phyloP scores from a whole-genome alignment of 1,284 basidiomycete species.

The Moniliella sp. region DNA sequence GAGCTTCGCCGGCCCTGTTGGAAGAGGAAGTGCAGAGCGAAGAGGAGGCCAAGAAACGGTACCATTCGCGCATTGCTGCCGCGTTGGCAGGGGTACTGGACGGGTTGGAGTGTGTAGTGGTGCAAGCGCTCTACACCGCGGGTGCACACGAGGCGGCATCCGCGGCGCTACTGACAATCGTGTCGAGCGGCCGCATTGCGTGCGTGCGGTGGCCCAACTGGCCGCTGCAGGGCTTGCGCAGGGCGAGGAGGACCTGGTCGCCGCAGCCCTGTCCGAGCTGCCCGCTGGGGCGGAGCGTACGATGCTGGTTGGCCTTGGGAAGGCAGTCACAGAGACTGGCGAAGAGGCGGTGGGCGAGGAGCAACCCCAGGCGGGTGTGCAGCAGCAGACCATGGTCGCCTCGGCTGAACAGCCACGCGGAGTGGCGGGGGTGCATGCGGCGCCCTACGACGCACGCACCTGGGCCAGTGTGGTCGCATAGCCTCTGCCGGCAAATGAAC shows the following conservation, averaged over 20 bases:
- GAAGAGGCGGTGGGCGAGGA: no score
- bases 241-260: constrained; percentile 55
- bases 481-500: no score
- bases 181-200: constrained; percentile 34
- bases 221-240: constrained; percentile 66
- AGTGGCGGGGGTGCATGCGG: no score
- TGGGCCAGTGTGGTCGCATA: no score
- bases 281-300: no score
- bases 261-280: constrained; percentile 67
- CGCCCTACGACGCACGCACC: no score
- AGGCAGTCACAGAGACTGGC: no score
- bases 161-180: constrained; percentile 1
- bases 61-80: constrained; percentile 58
- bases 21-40: constrained; percentile 35
- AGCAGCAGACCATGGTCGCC: no score
- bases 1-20: neutral
- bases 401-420: no score
- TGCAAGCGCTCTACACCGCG: constrained; percentile 40
- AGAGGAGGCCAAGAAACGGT: constrained; percentile 56
- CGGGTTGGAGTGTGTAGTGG: constrained; percentile 59
- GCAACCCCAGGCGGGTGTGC: no score
- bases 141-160: neutral
- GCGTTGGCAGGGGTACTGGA: constrained; percentile 54
- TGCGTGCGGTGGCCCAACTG: constrained; percentile 57
- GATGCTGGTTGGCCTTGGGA: no score